phyloP scores from a whole-genome alignment of 2,329 filamentous ascomycete species.

The Monosporascus sp. region DNA sequence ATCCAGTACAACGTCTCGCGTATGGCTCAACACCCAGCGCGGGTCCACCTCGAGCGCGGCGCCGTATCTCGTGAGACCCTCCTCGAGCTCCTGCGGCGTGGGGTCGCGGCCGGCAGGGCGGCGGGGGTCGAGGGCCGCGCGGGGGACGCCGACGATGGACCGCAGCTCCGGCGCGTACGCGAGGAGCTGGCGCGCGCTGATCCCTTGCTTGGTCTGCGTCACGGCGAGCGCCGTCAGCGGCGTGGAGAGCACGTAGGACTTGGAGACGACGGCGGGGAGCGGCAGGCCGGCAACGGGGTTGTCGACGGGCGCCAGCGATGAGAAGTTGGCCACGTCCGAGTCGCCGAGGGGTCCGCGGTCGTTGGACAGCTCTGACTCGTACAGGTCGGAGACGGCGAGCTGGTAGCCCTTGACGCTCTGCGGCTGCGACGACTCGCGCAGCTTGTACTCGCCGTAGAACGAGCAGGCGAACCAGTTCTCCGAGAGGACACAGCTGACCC shows the following conservation, averaged over 20 bases:
- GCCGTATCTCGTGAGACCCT: constrained; percentile 72
- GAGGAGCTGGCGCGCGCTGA: constrained; percentile 76
- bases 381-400: constrained; percentile 80
- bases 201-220: constrained; percentile 87
- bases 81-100: constrained; percentile 71
- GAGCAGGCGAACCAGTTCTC: constrained; percentile 97
- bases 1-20: constrained; percentile 57
- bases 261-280: constrained; percentile 70
- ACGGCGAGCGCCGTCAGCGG: constrained; percentile 76
- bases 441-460: constrained; percentile 59
- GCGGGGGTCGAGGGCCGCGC: constrained; percentile 74
- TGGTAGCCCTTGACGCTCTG: constrained; percentile 74
- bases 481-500: constrained; percentile 71
- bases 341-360: constrained; percentile 75
- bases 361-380: constrained; percentile 78
- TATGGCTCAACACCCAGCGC: constrained; percentile 73
- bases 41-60: constrained; percentile 81
- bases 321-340: constrained; percentile 57
- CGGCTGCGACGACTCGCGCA: constrained; percentile 46
- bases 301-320: constrained; percentile 64
- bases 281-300: constrained; percentile 38
- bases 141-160: constrained; percentile 74
- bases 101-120: constrained; percentile 82
- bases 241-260: constrained; percentile 75
- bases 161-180: constrained; percentile 70